phyloP scores from a whole-genome alignment of 192 early-diverging fungal species.

The Mortierella claussenii region DNA sequence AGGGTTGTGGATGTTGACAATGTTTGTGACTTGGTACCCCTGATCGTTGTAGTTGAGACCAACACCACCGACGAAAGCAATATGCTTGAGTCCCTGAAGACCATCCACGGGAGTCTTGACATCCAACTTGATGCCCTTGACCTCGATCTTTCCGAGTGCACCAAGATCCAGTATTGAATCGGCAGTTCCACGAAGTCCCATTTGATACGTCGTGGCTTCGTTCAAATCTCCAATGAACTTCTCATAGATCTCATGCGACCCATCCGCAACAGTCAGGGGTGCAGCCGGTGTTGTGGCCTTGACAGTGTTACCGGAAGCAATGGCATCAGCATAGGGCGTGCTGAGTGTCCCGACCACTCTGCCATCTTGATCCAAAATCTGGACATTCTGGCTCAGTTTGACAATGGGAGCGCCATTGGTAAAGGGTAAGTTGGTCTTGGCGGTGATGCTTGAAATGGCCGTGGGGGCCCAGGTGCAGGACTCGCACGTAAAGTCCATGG shows the following conservation, averaged over 20 bases:
- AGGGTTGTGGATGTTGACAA: conserved; percentile 44
- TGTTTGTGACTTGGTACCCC: not conserved
- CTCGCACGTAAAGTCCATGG: conserved; percentile 53
- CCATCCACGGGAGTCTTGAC: conserved; percentile 48
- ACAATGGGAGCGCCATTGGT: conserved; percentile 59
- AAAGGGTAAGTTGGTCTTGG: conserved; percentile 65
- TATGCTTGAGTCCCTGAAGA: conserved; percentile 30
- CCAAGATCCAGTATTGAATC: conserved; percentile 49
- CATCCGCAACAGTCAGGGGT: conserved; percentile 45
- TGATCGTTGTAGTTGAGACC: not conserved
- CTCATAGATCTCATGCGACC: conserved; percentile 48
- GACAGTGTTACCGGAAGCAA: conserved; percentile 45
- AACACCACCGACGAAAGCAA: not conserved
- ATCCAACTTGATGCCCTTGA: conserved; percentile 55
- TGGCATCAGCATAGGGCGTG: conserved; percentile 18
- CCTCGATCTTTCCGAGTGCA: conserved; percentile 46
- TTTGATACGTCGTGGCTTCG: conserved; percentile 25
- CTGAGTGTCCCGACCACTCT: conserved; percentile 21
- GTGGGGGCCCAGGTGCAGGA: conserved; percentile 55
- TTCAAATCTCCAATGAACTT: conserved; percentile 58
- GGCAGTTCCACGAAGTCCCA: conserved; percentile 61
- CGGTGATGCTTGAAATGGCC: conserved; percentile 54
- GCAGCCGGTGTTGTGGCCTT: conserved; percentile 35
- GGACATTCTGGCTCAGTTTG: conserved; percentile 55
- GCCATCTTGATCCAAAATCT: conserved; percentile 36